A percentile compares a stretch with the other conserved stretches of the same genome.
Conservation (phyloP, 805 yeast species). For the Priceomyces castillae region DNA sequence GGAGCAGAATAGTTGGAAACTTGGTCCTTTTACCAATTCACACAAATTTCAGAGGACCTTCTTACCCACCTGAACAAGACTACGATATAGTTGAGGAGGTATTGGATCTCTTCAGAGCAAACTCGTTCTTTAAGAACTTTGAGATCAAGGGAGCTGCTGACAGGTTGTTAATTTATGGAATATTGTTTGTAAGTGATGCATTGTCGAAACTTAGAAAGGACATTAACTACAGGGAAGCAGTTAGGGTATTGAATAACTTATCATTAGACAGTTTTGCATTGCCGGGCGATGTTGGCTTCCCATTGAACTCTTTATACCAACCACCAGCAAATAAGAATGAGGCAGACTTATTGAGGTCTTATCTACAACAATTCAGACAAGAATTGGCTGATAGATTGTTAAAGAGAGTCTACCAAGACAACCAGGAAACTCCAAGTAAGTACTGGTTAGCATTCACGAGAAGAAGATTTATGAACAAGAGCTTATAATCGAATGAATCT, state of each 20-base stretch:
- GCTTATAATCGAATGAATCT: constrained; percentile 41
- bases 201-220: constrained; percentile 55
- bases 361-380: constrained; percentile 91
- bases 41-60: constrained; percentile 87
- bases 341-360: constrained; percentile 73
- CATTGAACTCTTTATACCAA: constrained; percentile 74
- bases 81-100: constrained; percentile 93
- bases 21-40: constrained; percentile 80
- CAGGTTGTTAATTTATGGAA: constrained; percentile 89
- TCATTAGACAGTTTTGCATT: constrained; percentile 84
- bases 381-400: constrained; percentile 82
- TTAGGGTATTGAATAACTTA: constrained; percentile 70
- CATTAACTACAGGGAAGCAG: constrained; percentile 57
- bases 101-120: constrained; percentile 89
- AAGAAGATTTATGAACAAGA: constrained; percentile 93
- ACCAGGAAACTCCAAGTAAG: constrained; percentile 66
- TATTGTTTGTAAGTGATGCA: constrained; percentile 83
- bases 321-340: constrained; percentile 75
- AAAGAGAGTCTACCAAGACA: constrained; percentile 65
- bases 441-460: constrained; percentile 95
- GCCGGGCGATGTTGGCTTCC: constrained; percentile 96
- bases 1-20: constrained; percentile 70
- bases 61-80: constrained; percentile 65
- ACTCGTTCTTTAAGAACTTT: constrained; percentile 93
- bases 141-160: constrained; percentile 96